Base-by-base conservation (phyloP, 2,329 filamentous ascomycete species). In the Neodidymelliopsis sp. region DNA sequence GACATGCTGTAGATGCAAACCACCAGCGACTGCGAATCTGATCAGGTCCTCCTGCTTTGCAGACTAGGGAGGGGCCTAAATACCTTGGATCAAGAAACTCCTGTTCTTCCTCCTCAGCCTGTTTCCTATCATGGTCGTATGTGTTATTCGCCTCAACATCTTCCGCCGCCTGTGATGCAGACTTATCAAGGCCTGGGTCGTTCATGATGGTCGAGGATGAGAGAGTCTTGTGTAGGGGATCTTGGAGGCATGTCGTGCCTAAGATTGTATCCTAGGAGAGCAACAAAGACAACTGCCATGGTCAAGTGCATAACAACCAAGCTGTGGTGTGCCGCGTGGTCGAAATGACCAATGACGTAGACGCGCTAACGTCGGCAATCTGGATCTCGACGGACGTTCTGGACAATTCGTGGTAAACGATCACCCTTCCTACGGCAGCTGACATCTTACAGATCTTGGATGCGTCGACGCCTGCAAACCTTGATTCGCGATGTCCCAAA, bases 1-100 rank as follows among this genome's bases (percentile, higher is more conserved):
- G 83, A 58, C 79, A 81, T 23, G 77, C 81, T 7, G 83, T 85
- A 15, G 79, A 82, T 2, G 82, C 81, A 60, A 85, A 81, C 83
- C 83, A 86, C 81, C 82, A 85, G 45, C 77, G 75, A 60, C 76
- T 78, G 33, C 6, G 10, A 13, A 11, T n/a, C 11, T n/a, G 6
- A 31, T 66, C 37, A 62, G 51, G 29, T 20, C 34, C 16, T 7
- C 18, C 16, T 12, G 10, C 8, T 12, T 12, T 2, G 15, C 20
- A 6, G 9, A 5, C 1, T 10, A n/a, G 6, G 15, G 4, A 16
- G 10, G 33, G 15, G 7, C 19, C 10, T 20, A 25, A 60, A 25
- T 56, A 76, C 73, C 73, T 75, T 35, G 76, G 79, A 45, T 77
- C 74, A 6, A 76, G 61, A 47, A 72, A 77, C 34, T 78, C 67